Percentiles rank a stretch among this genome's conserved stretches.
Evolutionary conservation across 2,329 filamentous ascomycete species (phyloP).

Genomic region (Colletotrichum kahawae): DNA sequence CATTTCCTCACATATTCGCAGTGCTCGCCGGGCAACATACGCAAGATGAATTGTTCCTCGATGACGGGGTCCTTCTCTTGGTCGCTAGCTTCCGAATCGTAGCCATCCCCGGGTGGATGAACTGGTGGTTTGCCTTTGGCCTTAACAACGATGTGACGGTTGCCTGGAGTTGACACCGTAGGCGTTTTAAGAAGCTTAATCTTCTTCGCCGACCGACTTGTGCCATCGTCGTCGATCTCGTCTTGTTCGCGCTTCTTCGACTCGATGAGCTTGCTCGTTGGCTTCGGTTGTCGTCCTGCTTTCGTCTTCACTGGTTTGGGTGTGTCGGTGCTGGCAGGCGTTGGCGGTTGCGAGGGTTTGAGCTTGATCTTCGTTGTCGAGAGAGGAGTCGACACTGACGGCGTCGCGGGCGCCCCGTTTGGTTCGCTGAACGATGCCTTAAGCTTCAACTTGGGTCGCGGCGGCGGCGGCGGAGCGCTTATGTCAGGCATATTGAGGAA

Average conservation of each 20-base stretch:
- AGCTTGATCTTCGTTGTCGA: constrained; percentile 43
- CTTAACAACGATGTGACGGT: constrained; percentile 54
- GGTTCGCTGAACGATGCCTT: constrained; percentile 24
- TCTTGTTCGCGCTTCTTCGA: constrained; percentile 67
- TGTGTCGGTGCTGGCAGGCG: constrained; percentile 33
- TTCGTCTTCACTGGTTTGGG: constrained; percentile 56
- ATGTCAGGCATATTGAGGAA: constrained; percentile 17
- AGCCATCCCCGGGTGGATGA: constrained; percentile 82
- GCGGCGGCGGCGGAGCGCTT: constrained; percentile 19
- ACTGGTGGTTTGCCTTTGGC: constrained; percentile 71
- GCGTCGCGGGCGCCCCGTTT: constrained; percentile 20
- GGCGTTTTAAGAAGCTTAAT: constrained; percentile 55
- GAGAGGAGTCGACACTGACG: constrained; percentile 22
- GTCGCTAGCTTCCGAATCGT: constrained; percentile 95
- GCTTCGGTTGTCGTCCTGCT: constrained; percentile 63
- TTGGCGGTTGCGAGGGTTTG: constrained; percentile 41
- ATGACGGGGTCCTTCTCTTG: constrained; percentile 85
- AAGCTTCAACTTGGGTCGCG: constrained; percentile 30
- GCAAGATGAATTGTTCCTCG: constrained; percentile 87
- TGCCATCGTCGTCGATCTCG: constrained; percentile 55
- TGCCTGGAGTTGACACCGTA: constrained; percentile 29
- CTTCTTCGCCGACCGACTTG: constrained; percentile 50
- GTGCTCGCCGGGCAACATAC: constrained; percentile 86
- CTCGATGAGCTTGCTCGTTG: constrained; percentile 60
- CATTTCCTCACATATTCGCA: constrained; percentile 81